Conservation (phyloP, 495 filamentous ascomycete genomes). For the Endocarpon pusillum region DNA sequence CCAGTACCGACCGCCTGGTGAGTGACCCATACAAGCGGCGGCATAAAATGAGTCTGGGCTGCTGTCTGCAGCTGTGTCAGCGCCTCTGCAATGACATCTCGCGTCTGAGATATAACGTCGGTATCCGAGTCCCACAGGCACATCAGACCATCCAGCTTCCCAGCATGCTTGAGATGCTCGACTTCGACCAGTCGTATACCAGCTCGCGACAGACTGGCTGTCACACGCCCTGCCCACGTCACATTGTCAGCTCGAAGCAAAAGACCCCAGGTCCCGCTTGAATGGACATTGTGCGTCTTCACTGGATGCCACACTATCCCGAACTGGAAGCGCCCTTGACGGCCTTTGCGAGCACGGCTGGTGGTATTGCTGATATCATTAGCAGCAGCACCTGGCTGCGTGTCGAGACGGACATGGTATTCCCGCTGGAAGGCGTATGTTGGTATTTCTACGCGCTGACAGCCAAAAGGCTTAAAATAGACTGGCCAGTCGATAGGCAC, state of each 20-base stretch:
- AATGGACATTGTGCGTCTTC: neutral
- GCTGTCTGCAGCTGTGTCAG: slow-evolving; percentile 10
- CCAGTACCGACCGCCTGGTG: slow-evolving; percentile 11
- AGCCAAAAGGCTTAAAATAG: slow-evolving; percentile 15
- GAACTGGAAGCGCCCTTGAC: neutral
- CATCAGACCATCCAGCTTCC: slow-evolving; percentile 10
- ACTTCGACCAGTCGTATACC: slow-evolving; percentile 7
- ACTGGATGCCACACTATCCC: neutral
- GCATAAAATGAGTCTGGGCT: slow-evolving; percentile 4
- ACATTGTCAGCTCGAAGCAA: neutral
- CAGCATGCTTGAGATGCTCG: slow-evolving; percentile 6
- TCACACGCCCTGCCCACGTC: slow-evolving; percentile 2
- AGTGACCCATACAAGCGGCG: slow-evolving; percentile 14
- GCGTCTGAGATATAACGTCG: slow-evolving; percentile 7
- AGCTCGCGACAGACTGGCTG: slow-evolving; percentile 1
- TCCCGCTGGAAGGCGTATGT: slow-evolving; percentile 19
- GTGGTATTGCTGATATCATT: neutral
- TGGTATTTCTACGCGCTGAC: slow-evolving; percentile 11
- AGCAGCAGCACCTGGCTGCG: neutral
- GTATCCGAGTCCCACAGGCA: slow-evolving; percentile 13
- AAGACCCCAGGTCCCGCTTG: neutral
- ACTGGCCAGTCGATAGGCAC: slow-evolving; percentile 13
- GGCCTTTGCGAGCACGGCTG: neutral
- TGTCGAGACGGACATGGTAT: too few relatives aligned
- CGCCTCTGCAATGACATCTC: slow-evolving; percentile 6